Base-by-base conservation (phyloP, 352 stramenopile genomes). In the Thalassiosira livingstoniorum region DNA sequence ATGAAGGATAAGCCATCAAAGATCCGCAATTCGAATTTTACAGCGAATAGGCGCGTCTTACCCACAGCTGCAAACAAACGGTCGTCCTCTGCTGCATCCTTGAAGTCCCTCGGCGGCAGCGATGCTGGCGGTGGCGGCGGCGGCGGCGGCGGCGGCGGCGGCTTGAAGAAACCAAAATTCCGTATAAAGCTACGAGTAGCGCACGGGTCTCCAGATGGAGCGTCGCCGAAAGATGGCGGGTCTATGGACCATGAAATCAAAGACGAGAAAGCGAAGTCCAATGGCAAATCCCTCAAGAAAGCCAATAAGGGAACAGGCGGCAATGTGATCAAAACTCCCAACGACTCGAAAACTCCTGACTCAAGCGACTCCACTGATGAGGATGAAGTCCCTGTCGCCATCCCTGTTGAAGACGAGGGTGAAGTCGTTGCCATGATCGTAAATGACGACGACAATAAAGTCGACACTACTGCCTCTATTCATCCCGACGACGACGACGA, bases 381-480 rank as follows among this genome's bases (percentile, higher is more conserved):
- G 31, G 70, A 78, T 51, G 58, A 78, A 32, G 64, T 78, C 35
- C 70, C 70, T 25, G 34, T 71, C 34, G 70, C 70, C 1, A 55
- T 78, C 32, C 70, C 55, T 0, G 39, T 70, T 1, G 58, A 70
- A 4, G 58, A 42, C 1, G 25, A 35, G 11, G 43, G 71, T 21
- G 35, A 64, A 2, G 31, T 37, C 4, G 61, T 37, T 37, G 10
- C 54, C 37, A n/a, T n/a, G n/a, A n/a, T n/a, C n/a, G n/a, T n/a
- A n/a, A n/a, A n/a, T n/a, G n/a, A n/a, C n/a, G 37, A 35, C 35
- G 23, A 32, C 15, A 25, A 75, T 29, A 31, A 3, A 39, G 32
- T 23, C 13, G 35, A 75, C 0, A 37, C 1, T 15, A 74, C 21
- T 39, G 25, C 64, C n/a, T 34, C 42, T 2, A 63, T 18, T 51